A percentile compares a stretch with the other conserved stretches of the same genome.
phyloP scores from a whole-genome alignment of 2,329 filamentous ascomycete species.

The Torrubiellomyces zombiae region DNA sequence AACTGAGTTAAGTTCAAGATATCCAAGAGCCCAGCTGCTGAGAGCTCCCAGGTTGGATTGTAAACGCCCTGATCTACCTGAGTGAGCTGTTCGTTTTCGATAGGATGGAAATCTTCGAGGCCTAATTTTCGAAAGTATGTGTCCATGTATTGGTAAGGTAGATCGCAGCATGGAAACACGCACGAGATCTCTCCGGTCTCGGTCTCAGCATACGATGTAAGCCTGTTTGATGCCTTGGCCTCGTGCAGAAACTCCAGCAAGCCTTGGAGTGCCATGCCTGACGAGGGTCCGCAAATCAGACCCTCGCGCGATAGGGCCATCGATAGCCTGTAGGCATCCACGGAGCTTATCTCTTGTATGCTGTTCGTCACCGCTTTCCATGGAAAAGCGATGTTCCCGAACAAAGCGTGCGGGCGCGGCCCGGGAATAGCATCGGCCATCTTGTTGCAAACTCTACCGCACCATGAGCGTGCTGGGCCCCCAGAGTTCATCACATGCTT shows the following conservation, averaged over 20 bases:
- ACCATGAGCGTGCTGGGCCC: background rate
- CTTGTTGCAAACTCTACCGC: slow-evolving; percentile 37
- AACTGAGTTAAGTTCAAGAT: no score
- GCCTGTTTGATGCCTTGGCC: slow-evolving; percentile 25
- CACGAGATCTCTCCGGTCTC: slow-evolving; percentile 32
- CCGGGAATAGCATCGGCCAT: slow-evolving; percentile 41
- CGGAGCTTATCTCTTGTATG: slow-evolving; percentile 37
- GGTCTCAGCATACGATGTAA: slow-evolving; percentile 26
- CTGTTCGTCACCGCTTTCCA: slow-evolving; percentile 36
- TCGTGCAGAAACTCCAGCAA: slow-evolving; percentile 30
- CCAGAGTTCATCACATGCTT: background rate
- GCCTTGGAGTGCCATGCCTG: slow-evolving; percentile 38
- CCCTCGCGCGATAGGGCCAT: slow-evolving; percentile 39
- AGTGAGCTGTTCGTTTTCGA: slow-evolving; percentile 28
- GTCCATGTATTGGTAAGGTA: slow-evolving; percentile 44
- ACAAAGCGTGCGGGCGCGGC: slow-evolving; percentile 32
- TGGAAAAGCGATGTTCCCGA: slow-evolving; percentile 37
- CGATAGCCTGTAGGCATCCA: slow-evolving; percentile 35
- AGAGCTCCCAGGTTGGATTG: no score
- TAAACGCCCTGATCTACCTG: no score
- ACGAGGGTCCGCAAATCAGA: slow-evolving; percentile 43
- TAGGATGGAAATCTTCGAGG: slow-evolving; percentile 27
- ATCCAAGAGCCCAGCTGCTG: no score
- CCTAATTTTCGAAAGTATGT: slow-evolving; percentile 41
- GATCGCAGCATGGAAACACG: slow-evolving; percentile 44